Evolutionary conservation across 352 stramenopile species (phyloP).

Genomic region (Pythium sp.): DNA sequence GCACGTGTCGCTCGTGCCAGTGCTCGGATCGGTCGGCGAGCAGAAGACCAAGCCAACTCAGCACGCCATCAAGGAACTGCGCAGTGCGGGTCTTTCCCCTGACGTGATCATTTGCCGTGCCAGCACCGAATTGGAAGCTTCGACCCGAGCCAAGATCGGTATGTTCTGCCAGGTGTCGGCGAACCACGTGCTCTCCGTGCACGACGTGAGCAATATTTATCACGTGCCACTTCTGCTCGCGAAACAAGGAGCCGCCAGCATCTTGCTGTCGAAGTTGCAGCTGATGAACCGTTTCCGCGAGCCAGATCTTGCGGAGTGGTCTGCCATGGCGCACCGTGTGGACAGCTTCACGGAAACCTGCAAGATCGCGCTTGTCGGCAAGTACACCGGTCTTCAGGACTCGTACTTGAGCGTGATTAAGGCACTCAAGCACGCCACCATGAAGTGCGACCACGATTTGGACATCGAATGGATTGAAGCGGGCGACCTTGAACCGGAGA

Average conservation of each 20-base stretch:
- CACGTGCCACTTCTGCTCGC: conserved; percentile 97
- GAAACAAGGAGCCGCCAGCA: conserved; percentile 94
- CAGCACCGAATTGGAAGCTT: conserved; percentile 89
- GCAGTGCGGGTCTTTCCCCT: conserved; percentile 93
- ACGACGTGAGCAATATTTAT: conserved; percentile 99
- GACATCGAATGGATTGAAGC: conserved; percentile 99
- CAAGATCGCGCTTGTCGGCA: conserved; percentile 98
- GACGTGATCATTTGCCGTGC: conserved; percentile 97
- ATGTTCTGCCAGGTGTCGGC: conserved; percentile 98
- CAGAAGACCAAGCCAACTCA: conserved; percentile 99
- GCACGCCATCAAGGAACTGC: conserved; percentile 98
- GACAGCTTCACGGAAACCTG: conserved; percentile 91
- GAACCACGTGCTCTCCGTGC: conserved; percentile 95
- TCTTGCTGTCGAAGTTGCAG: conserved; percentile 92
- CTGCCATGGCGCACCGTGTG: conserved; percentile 92
- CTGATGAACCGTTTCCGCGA: conserved; percentile 87
- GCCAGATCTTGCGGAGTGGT: conserved; percentile 77
- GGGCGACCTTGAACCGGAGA: conserved; percentile 89
- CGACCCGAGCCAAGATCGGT: conserved; percentile 96
- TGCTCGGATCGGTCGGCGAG: conserved; percentile 97
- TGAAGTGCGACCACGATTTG: conserved; percentile 92
- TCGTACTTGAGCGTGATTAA: conserved; percentile 99
- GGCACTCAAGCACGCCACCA: conserved; percentile 92
- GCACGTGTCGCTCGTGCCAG: conserved; percentile 98
- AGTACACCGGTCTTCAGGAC: conserved; percentile 99